phyloP scores from a whole-genome alignment of 179 eudicot species.

The Silene vulgaris region DNA sequence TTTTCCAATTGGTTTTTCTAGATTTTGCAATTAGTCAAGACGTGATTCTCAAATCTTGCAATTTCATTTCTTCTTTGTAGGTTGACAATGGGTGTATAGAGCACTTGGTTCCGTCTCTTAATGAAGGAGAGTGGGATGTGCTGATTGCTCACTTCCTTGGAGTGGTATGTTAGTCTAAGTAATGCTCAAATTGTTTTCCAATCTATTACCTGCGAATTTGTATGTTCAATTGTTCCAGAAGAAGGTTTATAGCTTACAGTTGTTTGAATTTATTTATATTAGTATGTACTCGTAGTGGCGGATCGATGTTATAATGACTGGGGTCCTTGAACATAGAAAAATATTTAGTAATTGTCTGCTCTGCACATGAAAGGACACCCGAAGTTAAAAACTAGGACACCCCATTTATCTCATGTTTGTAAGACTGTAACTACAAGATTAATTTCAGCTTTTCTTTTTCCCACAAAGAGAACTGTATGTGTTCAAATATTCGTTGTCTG shows the following conservation, averaged over 20 bases:
- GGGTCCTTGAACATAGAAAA: too few species aligned
- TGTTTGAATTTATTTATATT: not conserved
- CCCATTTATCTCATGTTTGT: too few species aligned
- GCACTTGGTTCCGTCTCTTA: constrained; percentile 68
- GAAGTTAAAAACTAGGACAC: too few species aligned
- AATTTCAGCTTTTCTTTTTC: too few species aligned
- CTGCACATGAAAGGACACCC: too few species aligned
- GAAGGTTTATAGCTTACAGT: not conserved
- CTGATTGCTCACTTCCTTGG: constrained; percentile 98
- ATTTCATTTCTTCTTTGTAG: constrained; percentile 34
- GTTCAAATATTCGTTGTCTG: not conserved
- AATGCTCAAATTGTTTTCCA: not conserved
- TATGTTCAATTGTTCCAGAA: not conserved
- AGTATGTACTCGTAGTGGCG: not conserved
- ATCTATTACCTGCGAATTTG: constrained; percentile 9
- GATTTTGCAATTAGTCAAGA: constrained; percentile 3
- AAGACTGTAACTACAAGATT: too few species aligned
- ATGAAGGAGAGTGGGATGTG: constrained; percentile 82
- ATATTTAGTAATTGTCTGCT: too few species aligned
- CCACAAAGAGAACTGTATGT: too few species aligned
- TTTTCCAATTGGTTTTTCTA: not conserved
- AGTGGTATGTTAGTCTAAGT: constrained; percentile 53
- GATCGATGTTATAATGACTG: too few species aligned
- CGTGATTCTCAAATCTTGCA: constrained; percentile 3
- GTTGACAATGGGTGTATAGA: constrained; percentile 83